Evolutionary conservation across 1,139 yeast genomes (phyloP).

Genomic region (Taphrina betulina): DNA sequence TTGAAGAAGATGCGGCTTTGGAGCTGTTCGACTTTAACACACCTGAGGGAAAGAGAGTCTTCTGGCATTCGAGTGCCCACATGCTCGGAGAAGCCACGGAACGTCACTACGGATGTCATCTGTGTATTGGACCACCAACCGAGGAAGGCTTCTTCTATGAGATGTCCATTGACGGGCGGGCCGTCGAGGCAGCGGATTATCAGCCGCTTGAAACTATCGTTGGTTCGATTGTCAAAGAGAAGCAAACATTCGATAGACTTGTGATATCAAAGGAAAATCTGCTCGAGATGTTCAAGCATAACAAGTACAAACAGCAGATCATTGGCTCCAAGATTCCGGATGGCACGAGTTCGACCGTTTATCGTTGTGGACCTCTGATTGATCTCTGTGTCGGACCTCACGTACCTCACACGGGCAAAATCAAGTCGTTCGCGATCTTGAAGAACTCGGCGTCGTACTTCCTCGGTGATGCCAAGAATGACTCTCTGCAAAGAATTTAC

Average conservation of each 20-base stretch:
- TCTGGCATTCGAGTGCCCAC: constrained; percentile 99
- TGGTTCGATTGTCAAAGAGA: constrained; percentile 88
- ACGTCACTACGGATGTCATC: constrained; percentile 91
- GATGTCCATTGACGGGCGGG: constrained; percentile 72
- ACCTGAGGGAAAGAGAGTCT: constrained; percentile 84
- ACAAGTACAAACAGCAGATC: constrained; percentile 89
- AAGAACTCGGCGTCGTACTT: constrained; percentile 97
- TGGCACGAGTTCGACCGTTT: constrained; percentile 93
- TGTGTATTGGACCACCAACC: constrained; percentile 94
- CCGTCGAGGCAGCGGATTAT: constrained; percentile 81
- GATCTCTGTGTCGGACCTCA: constrained; percentile 99
- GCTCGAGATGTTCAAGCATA: constrained; percentile 89
- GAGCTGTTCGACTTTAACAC: constrained; percentile 78
- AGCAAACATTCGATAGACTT: constrained; percentile 92
- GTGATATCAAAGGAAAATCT: constrained; percentile 88
- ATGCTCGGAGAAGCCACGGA: constrained; percentile 98
- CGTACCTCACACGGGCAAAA: constrained; percentile 94
- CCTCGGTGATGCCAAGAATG: constrained; percentile 88
- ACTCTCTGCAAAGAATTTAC: constrained; percentile 93
- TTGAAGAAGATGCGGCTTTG: constrained; percentile 68
- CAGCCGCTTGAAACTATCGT: constrained; percentile 81
- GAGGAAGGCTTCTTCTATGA: constrained; percentile 98
- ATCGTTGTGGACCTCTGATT: constrained; percentile 96
- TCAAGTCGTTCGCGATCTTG: constrained; percentile 88
- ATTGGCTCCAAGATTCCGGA: constrained; percentile 90